Evolutionary conservation across 2,329 filamentous ascomycete genomes (phyloP), one percentile per base, ranked within the genome.

Genomic region (Aspergillus sp.): DNA sequence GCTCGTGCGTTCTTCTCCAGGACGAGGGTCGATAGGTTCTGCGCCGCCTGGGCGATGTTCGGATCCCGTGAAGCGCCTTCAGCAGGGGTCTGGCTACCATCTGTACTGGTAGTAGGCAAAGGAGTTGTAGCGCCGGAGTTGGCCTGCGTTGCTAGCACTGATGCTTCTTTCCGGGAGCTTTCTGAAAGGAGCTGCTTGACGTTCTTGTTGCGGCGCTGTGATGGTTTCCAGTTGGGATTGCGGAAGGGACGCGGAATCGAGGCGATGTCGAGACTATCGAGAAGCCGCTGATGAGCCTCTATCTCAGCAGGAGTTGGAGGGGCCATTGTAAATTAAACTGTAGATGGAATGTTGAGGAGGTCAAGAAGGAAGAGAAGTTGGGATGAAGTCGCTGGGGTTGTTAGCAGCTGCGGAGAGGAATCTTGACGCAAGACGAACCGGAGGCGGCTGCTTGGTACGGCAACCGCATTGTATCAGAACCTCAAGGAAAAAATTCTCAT

Each of bases 191-290:
- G 93, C 58, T 95, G 88, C 70, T 97, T 97, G 69, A 97, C 85
- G 68, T 95, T 97, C 76, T 98, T 98, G 80, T 98, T 98, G 68
- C 93, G 88, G 40, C 93, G 90, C 68, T 90, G 86, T 53, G 91
- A 89, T 11, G 93, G 89, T 62, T 88, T 90, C 93, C 93, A 98
- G 65, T 82, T 73, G 3, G 86, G 76, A 64, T 90, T 95, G 67
- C 91, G 90, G 76, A 96, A 98, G 60, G 83, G 86, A 71, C 94
- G 95, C 58, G 83, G 83, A 62, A 88, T 81, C 47, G 83, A 81
- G 66, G 93, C 85, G 60, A 96, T 89, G 74, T 98, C 93, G 61
- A 97, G 87, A 65, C 87, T 75, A 69, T 96, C 89, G 56, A 98
- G 83, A 48, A 97, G 85, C 55, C 82, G 79, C 65, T 88, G 86